Evolutionary conservation across 495 filamentous ascomycete species (phyloP).

Genomic region (Neurospora discreta): DNA sequence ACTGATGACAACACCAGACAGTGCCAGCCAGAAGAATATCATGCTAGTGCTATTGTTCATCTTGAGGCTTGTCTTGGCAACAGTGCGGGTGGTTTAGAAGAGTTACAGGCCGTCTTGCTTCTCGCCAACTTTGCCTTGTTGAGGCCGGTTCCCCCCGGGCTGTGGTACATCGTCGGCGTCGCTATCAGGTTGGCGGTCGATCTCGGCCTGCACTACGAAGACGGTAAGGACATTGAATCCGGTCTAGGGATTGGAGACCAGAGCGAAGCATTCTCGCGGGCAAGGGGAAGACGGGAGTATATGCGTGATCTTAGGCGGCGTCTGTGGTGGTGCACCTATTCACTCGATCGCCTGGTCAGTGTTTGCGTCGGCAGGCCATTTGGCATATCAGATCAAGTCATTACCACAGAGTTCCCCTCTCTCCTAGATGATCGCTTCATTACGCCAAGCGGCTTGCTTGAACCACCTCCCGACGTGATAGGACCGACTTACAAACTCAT

Average conservation of each 20-base stretch:
- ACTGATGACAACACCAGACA: slow-evolving; percentile 36
- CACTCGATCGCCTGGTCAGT: slow-evolving; percentile 81
- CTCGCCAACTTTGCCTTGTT: slow-evolving; percentile 85
- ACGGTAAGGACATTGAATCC: slow-evolving; percentile 54
- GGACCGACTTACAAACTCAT: slow-evolving; percentile 78
- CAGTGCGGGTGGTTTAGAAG: slow-evolving; percentile 72
- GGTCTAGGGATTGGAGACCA: slow-evolving; percentile 14
- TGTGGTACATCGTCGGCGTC: slow-evolving; percentile 96
- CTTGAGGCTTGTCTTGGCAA: slow-evolving; percentile 76
- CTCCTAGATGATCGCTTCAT: slow-evolving; percentile 81
- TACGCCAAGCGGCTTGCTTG: slow-evolving; percentile 64
- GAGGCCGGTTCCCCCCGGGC: slow-evolving; percentile 78
- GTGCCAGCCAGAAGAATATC: slow-evolving; percentile 87
- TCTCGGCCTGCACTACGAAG: slow-evolving; percentile 86
- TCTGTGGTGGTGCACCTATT: slow-evolving; percentile 96
- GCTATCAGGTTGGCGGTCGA: slow-evolving; percentile 85
- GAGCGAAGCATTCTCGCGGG: slow-evolving; percentile 20
- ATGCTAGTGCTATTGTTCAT: slow-evolving; percentile 85
- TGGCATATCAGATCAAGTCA: slow-evolving; percentile 84
- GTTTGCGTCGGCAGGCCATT: slow-evolving; percentile 90
- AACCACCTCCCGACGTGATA: slow-evolving; percentile 34
- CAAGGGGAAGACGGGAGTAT: slow-evolving; percentile 74
- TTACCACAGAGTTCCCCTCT: slow-evolving; percentile 89
- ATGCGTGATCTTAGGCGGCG: slow-evolving; percentile 75
- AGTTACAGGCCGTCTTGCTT: slow-evolving; percentile 82